phyloP scores from a whole-genome alignment of 1,284 basidiomycete species.

The Ganoderma lingzhi region DNA sequence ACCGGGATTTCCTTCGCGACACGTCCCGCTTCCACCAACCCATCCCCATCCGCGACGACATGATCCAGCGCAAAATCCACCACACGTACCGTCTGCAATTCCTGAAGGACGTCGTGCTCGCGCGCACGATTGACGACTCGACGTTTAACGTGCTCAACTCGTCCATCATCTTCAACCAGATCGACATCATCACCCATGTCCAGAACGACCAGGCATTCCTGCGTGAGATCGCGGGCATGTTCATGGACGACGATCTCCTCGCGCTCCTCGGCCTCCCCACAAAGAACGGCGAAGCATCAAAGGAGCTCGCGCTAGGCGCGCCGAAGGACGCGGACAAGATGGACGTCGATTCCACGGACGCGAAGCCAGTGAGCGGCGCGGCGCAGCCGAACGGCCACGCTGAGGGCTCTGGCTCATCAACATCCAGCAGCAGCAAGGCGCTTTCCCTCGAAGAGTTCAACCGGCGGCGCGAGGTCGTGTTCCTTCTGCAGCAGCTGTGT shows the following conservation, averaged over 20 bases:
- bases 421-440: conserved; percentile 15
- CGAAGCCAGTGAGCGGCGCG: conserved; percentile 32
- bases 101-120: conserved; percentile 97
- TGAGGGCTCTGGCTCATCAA: conserved; percentile 28
- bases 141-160: conserved; percentile 98
- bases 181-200: conserved; percentile 94
- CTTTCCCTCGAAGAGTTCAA: conserved; percentile 58
- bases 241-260: conserved; percentile 74
- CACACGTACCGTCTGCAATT: conserved; percentile 97
- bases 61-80: conserved; percentile 89
- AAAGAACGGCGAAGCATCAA: conserved; percentile 34
- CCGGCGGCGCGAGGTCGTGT: conserved; percentile 74
- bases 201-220: conserved; percentile 83
- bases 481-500: conserved; percentile 93
- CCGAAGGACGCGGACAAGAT: conserved; percentile 38
- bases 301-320: conserved; percentile 35
- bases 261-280: conserved; percentile 42
- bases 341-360: conserved; percentile 49
- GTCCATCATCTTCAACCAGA: conserved; percentile 98
- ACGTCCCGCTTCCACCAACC: conserved; percentile 89
- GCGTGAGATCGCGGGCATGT: conserved; percentile 80
- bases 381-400: conserved; percentile 39
- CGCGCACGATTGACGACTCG: conserved; percentile 93
- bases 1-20: conserved; percentile 90
- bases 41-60: conserved; percentile 78